Conservation (phyloP, 345 rosid species). For the Brassica incana region DNA sequence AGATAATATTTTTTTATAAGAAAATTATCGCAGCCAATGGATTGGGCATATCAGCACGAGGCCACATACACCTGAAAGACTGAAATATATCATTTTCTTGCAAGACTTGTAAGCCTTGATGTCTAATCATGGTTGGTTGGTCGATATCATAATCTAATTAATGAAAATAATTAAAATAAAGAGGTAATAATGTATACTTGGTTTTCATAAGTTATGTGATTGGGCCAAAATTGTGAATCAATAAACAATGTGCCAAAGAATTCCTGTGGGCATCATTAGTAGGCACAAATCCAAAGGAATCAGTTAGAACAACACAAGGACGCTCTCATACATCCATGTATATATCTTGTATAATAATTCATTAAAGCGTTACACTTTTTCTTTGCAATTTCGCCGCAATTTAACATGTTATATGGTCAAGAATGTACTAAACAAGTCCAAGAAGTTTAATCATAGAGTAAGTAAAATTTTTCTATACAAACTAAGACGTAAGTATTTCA, state of each 20-base stretch:
- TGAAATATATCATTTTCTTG: constrained; percentile 19
- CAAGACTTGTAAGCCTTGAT: constrained; percentile 6
- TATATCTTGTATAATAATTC: constrained; percentile 4
- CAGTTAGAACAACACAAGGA: constrained; percentile 25
- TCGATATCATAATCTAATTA: constrained; percentile 33
- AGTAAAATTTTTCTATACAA: background rate
- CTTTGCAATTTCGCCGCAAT: background rate
- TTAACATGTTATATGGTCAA: constrained; percentile 28
- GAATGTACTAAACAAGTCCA: constrained; percentile 26
- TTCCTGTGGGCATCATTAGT: constrained; percentile 40
- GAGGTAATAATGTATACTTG: constrained; percentile 22
- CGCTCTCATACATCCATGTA: constrained; percentile 23
- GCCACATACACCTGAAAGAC: constrained; percentile 3
- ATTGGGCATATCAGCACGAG: constrained; percentile 24
- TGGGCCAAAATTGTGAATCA: constrained; percentile 38
- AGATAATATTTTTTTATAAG: background rate
- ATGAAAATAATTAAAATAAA: constrained; percentile 16
- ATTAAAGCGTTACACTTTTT: background rate
- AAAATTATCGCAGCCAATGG: constrained; percentile 12
- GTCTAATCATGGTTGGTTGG: constrained; percentile 28
- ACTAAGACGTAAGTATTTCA: background rate
- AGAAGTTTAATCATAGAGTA: background rate
- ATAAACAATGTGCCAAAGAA: constrained; percentile 42
- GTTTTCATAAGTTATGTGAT: constrained; percentile 40
- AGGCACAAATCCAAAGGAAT: constrained; percentile 34